Conservation (phyloP, 1,284 basidiomycete genomes). For the Leccinum angustisporum region DNA sequence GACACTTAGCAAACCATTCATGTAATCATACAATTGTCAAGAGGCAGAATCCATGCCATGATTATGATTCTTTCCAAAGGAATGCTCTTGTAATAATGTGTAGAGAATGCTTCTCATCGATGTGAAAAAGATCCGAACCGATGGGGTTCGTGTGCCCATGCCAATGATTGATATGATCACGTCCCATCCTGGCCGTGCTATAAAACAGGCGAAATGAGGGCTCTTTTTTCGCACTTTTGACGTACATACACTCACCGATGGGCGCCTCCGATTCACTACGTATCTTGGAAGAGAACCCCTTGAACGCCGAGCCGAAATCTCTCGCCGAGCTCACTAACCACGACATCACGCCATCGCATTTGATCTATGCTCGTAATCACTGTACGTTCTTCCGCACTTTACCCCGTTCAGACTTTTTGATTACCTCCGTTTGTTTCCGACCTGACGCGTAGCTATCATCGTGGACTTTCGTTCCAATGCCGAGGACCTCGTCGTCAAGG, state of each 20-base stretch:
- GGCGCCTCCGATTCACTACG: conserved; percentile 15
- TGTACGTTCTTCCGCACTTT: conserved; percentile 20
- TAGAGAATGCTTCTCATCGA: background rate
- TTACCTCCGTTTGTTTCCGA: background rate
- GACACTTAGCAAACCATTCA: conserved; percentile 21
- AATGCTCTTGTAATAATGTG: background rate
- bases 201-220: background rate
- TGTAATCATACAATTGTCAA: conserved; percentile 27
- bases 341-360: conserved; percentile 23
- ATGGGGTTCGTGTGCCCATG: background rate
- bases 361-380: conserved; percentile 32
- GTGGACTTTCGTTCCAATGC: conserved; percentile 21
- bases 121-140: background rate
- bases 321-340: conserved; percentile 27
- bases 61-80: background rate
- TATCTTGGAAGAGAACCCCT: conserved; percentile 22
- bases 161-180: background rate
- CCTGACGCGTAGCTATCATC: conserved; percentile 23
- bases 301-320: conserved; percentile 30
- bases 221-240: background rate
- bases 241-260: conserved; percentile 16
- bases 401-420: background rate
- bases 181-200: background rate
- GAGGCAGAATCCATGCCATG: background rate
- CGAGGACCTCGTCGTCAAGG: conserved; percentile 22